These are phyloP conservation scores for Przewalskia tangutica DNA, from an alignment of 257 asterid species.

Conservation along the genomic window DNA sequence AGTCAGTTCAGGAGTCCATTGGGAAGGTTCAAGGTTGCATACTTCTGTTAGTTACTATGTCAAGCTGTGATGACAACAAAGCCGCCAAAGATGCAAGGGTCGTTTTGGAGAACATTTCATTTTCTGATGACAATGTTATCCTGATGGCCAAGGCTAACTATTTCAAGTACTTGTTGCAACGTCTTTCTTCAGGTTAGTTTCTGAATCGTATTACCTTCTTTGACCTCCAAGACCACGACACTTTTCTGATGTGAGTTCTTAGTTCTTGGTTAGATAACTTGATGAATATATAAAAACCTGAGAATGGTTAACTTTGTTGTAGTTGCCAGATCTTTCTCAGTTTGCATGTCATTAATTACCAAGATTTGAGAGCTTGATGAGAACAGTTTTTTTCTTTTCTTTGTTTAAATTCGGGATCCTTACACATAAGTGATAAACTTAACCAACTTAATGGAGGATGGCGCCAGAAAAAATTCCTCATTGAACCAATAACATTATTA, in stretches of 20 bases:
- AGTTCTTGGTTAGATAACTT: background rate
- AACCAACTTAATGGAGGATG: background rate
- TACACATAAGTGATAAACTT: background rate
- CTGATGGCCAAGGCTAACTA: slow-evolving; percentile 55
- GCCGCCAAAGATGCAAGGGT: slow-evolving; percentile 37
- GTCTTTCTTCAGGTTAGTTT: slow-evolving; percentile 47
- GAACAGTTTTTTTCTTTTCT: background rate
- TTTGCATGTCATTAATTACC: background rate
- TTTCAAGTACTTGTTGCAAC: slow-evolving; percentile 44
- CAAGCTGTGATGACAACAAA: slow-evolving; percentile 41
- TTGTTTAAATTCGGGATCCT: background rate
- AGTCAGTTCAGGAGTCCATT: slow-evolving; percentile 29
- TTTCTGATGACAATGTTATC: slow-evolving; percentile 54
- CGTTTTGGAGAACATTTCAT: slow-evolving; percentile 51
- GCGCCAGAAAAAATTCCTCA: background rate
- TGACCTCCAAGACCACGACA: background rate
- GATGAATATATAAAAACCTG: background rate
- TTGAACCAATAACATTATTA: background rate
- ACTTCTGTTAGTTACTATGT: slow-evolving; percentile 48
- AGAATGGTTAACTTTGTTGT: background rate
- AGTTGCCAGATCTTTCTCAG: background rate
- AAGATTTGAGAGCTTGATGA: background rate
- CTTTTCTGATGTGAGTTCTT: background rate
- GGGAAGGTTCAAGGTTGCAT: slow-evolving; percentile 60
- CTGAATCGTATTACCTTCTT: background rate